phyloP scores from a whole-genome alignment of 108 stramenopile species.

The Ochromonas danica region DNA sequence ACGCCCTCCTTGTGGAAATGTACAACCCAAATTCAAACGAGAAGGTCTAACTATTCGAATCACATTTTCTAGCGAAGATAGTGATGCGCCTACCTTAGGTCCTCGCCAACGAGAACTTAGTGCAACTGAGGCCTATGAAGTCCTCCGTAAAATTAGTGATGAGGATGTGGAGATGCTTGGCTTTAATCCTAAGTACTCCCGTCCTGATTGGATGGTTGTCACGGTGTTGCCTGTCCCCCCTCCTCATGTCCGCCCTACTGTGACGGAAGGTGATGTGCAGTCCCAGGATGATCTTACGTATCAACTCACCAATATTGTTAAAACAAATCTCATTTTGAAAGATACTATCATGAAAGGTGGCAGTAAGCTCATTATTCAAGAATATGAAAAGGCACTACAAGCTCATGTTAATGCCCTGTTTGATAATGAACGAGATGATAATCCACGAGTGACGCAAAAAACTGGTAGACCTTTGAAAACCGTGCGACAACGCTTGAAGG shows the following conservation, averaged over 20 bases:
- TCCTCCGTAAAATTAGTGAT: conserved; percentile 85
- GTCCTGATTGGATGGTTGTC: conserved; percentile 92
- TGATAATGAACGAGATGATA: conserved; percentile 84
- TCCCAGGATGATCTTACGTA: conserved; percentile 96
- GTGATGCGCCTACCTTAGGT: conserved; percentile 55
- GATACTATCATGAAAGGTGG: conserved; percentile 83
- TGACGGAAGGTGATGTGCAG: conserved; percentile 71
- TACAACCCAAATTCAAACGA: conserved; percentile 27
- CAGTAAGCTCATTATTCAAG: conserved; percentile 83
- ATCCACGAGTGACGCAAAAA: conserved; percentile 82
- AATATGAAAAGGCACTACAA: conserved; percentile 91
- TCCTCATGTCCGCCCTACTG: conserved; percentile 94
- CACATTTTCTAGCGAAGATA: conserved; percentile 10
- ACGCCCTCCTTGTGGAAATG: not conserved
- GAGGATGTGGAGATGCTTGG: conserved; percentile 84
- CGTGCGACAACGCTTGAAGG: conserved; percentile 83
- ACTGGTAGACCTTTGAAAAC: conserved; percentile 96
- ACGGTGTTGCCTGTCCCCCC: conserved; percentile 96
- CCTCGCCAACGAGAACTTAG: conserved; percentile 87
- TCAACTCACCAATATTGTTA: conserved; percentile 91
- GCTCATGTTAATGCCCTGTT: conserved; percentile 55
- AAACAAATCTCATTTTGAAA: conserved; percentile 84
- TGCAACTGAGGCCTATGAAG: conserved; percentile 76
- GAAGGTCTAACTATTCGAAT: conserved; percentile 27
- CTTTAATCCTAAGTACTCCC: conserved; percentile 79